Evolutionary conservation across 202 grass and related monocot species (phyloP), one percentile per base, ranked within the genome.

Genomic region (Elaeis oleifera): DNA sequence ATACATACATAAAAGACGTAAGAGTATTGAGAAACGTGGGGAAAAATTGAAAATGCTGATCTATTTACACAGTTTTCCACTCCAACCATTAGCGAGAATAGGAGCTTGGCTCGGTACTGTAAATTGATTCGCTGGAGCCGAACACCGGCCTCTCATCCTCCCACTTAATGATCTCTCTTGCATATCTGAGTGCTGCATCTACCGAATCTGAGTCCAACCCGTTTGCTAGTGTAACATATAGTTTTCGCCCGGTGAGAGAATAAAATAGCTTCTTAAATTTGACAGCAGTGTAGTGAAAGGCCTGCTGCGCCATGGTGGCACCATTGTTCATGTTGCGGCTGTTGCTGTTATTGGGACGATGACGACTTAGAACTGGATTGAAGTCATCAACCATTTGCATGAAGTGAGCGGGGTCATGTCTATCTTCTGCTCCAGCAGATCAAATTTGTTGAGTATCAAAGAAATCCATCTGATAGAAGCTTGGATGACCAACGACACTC

Each of bases 251-350:
- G 0, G 79, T 84, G 23, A 94, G 48, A 0, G 80, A 82, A 20
- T 58, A 68, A 71, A 94, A 99, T 27, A 89, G 71, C 61, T 75
- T 84, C 80, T 94, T 99, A 77, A 94, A 99, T 59, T 99, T 94
- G 0, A 60, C 31, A 0, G 74, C 94, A 21, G 87, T 74, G 24
- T 99, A 82, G 75, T 89, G 85, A 0, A 66, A 76, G 0, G 94
- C 94, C 81, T 78, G 90, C 65, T 99, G 88, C 26, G 82, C 49
- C 66, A 84, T 69, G 4, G 85, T 87, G 23, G 88, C 64, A 0
- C 74, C 69, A 0, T 5, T 66, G 24, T 54, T 31, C 31, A 61
- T 54, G 68, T 64, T 27, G 5, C 75, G 69, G 0, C 61, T 39
- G 54, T 63, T 81, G 21, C 44, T 60, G 16, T 75, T 23, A 0